Evolutionary conservation across 1,139 yeast species (phyloP).

Genomic region (Suhomyces anneliseae): DNA sequence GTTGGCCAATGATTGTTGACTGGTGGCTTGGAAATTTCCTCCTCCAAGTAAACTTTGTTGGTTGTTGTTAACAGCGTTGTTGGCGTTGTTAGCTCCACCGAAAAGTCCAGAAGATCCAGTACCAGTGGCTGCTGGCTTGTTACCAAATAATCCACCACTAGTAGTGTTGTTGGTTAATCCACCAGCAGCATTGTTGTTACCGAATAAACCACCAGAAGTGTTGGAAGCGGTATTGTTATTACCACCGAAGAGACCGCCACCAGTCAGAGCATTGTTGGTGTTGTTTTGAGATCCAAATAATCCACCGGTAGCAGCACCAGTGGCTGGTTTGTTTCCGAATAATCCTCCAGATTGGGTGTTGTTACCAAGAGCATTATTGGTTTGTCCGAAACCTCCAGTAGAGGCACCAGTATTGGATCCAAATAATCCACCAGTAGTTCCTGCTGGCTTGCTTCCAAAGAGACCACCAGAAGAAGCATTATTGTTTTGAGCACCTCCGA

Average conservation of each 20-base stretch:
- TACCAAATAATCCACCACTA: constrained; percentile 16
- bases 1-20: constrained; percentile 37
- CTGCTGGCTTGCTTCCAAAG: constrained; percentile 13
- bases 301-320: constrained; percentile 21
- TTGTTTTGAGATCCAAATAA: constrained; percentile 17
- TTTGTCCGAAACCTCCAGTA: constrained; percentile 10
- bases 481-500: constrained; percentile 22
- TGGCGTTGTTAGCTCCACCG: constrained; percentile 16
- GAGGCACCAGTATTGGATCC: constrained; percentile 13
- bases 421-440: constrained; percentile 22
- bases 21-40: constrained; percentile 19
- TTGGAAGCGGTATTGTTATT: constrained; percentile 5
- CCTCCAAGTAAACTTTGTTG: constrained; percentile 14
- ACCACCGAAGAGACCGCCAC: constrained; percentile 34
- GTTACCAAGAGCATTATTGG: constrained; percentile 1
- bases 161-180: constrained; percentile 7
- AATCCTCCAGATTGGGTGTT: constrained; percentile 16
- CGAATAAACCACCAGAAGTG: constrained; percentile 27
- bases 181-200: constrained; percentile 11
- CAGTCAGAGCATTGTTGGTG: constrained; percentile 6
- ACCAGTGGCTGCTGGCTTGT: constrained; percentile 14
- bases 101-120: constrained; percentile 18
- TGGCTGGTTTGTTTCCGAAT: constrained; percentile 21
- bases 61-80: constrained; percentile 4
- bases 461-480: constrained; percentile 18